Evolutionary conservation across 805 yeast species (phyloP).

Genomic region (Kodamaea restingae): DNA sequence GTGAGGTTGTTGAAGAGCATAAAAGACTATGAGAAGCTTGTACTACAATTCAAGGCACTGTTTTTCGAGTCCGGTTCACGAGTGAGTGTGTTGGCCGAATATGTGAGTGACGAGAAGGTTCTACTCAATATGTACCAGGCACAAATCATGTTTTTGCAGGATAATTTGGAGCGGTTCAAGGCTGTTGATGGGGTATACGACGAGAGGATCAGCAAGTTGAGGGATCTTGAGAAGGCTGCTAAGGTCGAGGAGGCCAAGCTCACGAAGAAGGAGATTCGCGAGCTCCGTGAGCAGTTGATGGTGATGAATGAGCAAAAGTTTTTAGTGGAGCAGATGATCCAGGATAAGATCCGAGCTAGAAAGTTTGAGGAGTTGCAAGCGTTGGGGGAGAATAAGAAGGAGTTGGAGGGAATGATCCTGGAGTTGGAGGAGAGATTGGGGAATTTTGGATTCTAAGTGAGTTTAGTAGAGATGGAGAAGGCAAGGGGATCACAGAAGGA

Average conservation of each 20-base stretch:
- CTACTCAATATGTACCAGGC: slow-evolving; percentile 53
- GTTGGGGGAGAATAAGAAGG: slow-evolving; percentile 54
- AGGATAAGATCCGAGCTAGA: slow-evolving; percentile 58
- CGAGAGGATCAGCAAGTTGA: slow-evolving; percentile 16
- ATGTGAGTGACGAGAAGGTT: slow-evolving; percentile 19
- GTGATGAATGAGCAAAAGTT: slow-evolving; percentile 82
- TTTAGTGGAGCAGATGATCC: slow-evolving; percentile 62
- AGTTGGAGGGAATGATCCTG: slow-evolving; percentile 48
- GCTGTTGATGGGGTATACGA: slow-evolving; percentile 48
- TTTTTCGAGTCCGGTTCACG: slow-evolving; percentile 14
- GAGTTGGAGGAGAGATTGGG: slow-evolving; percentile 53
- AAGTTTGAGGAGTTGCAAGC: slow-evolving; percentile 72
- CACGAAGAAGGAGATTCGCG: slow-evolving; percentile 52
- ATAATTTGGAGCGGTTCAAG: slow-evolving; percentile 60
- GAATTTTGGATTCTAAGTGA: slow-evolving; percentile 21
- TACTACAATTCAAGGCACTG: slow-evolving; percentile 19
- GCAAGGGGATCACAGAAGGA: no score
- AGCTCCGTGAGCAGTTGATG: slow-evolving; percentile 69
- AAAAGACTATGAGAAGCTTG: slow-evolving; percentile 30
- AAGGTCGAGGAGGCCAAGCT: slow-evolving; percentile 20
- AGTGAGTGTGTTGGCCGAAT: slow-evolving; percentile 13
- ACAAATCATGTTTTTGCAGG: slow-evolving; percentile 60
- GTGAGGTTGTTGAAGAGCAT: slow-evolving; percentile 19
- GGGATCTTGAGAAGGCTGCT: slow-evolving; percentile 2
- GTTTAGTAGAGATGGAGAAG: no score